Percentiles rank a stretch among this genome's conserved stretches.
Evolutionary conservation across 805 yeast species (phyloP).

Genomic region (Candida parachauliodes): DNA sequence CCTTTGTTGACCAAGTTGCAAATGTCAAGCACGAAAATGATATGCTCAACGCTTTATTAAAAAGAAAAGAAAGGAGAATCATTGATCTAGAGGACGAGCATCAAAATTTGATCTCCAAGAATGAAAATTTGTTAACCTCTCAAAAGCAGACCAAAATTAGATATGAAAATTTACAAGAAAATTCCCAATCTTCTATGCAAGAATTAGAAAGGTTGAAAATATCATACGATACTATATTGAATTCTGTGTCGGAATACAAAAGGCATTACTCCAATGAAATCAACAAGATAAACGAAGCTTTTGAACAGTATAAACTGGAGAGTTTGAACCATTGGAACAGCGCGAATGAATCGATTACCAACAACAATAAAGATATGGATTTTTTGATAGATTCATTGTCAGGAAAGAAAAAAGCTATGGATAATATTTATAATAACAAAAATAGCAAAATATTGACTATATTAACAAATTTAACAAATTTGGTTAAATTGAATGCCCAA

Average conservation of each 20-base stretch:
- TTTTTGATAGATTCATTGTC: constrained; percentile 47
- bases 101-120: constrained; percentile 42
- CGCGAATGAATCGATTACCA: constrained; percentile 34
- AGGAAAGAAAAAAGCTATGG: constrained; percentile 46
- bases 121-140: constrained; percentile 48
- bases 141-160: constrained; percentile 49
- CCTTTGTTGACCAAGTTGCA: constrained; percentile 59
- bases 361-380: constrained; percentile 48
- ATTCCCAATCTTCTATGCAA: constrained; percentile 40
- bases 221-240: constrained; percentile 55
- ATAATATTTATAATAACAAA: constrained; percentile 45
- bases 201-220: constrained; percentile 56
- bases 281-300: constrained; percentile 28
- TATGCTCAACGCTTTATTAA: constrained; percentile 62
- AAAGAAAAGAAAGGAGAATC: constrained; percentile 67
- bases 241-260: constrained; percentile 51
- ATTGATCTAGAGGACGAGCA: constrained; percentile 60
- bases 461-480: constrained; percentile 40
- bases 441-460: constrained; percentile 42
- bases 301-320: constrained; percentile 35
- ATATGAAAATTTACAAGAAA: constrained; percentile 45
- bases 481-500: constrained; percentile 47
- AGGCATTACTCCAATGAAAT: constrained; percentile 45
- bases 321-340: constrained; percentile 31
- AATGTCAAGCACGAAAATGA: constrained; percentile 76